Evolutionary conservation across 495 filamentous ascomycete genomes (phyloP).

Genomic region (Daldinia bambusicola): DNA sequence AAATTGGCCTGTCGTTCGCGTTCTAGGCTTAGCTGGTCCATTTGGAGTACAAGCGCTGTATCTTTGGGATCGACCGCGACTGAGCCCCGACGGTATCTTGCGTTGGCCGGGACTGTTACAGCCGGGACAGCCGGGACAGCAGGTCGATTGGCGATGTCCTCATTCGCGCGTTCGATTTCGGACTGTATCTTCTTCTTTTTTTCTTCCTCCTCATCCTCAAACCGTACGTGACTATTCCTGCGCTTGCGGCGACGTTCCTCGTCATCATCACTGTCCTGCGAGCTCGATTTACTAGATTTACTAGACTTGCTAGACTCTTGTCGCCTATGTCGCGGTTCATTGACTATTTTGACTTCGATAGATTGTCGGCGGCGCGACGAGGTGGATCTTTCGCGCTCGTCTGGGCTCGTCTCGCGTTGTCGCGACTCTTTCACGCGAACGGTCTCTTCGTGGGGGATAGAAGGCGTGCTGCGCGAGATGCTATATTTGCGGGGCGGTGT

Average conservation of each 20-base stretch:
- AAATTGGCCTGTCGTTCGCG: constrained; percentile 19
- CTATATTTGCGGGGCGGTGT: constrained; percentile 37
- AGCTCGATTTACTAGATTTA: constrained; percentile 44
- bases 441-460: constrained; percentile 31
- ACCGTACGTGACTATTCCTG: constrained; percentile 35
- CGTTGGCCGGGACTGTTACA: neutral
- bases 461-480: constrained; percentile 30
- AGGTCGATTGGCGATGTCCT: constrained; percentile 46
- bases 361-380: constrained; percentile 31
- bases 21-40: constrained; percentile 42
- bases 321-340: constrained; percentile 41
- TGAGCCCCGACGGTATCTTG: constrained; percentile 46
- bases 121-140: constrained; percentile 30
- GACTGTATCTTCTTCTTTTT: constrained; percentile 50
- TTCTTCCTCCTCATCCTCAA: constrained; percentile 47
- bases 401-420: constrained; percentile 29
- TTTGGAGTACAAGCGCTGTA: constrained; percentile 20
- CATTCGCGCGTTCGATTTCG: constrained; percentile 51
- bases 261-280: constrained; percentile 39
- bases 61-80: constrained; percentile 34
- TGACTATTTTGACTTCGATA: constrained; percentile 44
- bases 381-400: constrained; percentile 32
- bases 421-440: constrained; percentile 31
- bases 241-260: constrained; percentile 39
- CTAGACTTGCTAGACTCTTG: constrained; percentile 41